phyloP scores from a whole-genome alignment of 495 filamentous ascomycete species.

The Hypoxylon rickii region DNA sequence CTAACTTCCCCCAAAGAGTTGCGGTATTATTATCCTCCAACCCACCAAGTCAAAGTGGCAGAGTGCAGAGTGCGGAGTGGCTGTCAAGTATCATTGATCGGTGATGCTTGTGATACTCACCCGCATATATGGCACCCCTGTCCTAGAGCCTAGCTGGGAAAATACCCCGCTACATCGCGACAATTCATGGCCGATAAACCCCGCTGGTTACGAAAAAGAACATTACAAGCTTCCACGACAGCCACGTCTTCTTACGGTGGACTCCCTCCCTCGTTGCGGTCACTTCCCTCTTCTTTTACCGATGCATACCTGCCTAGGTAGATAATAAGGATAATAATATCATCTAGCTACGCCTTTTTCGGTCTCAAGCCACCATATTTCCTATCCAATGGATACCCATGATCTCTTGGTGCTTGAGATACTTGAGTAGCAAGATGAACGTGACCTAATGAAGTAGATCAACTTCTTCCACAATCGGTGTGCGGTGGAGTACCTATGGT shows the following conservation, averaged over 20 bases:
- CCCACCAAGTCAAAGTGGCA: too few species aligned
- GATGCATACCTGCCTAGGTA: not conserved
- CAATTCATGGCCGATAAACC: slow-evolving; percentile 23
- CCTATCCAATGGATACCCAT: slow-evolving; percentile 15
- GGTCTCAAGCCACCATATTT: slow-evolving; percentile 6
- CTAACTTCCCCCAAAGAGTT: slow-evolving; percentile 13
- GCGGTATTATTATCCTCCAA: slow-evolving; percentile 24
- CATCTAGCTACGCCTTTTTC: slow-evolving; percentile 3
- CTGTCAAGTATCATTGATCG: not conserved
- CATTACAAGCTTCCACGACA: slow-evolving; percentile 1
- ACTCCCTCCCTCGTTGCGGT: slow-evolving; percentile 8
- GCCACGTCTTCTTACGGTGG: not conserved
- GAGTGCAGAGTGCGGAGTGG: too few species aligned
- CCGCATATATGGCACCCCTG: not conserved
- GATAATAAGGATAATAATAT: not conserved
- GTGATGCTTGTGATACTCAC: not conserved
- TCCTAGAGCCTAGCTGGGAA: slow-evolving; percentile 3
- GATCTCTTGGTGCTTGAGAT: not conserved
- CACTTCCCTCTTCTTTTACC: not conserved
- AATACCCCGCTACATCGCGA: slow-evolving; percentile 24
- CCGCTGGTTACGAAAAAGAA: slow-evolving; percentile 13
- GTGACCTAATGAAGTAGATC: slow-evolving; percentile 14
- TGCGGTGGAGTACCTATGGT: slow-evolving; percentile 16
- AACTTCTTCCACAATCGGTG: slow-evolving; percentile 2
- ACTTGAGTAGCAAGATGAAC: slow-evolving; percentile 20